Evolutionary conservation across 345 rosid genomes (phyloP).

Genomic region (Gossypium herbaceum): DNA sequence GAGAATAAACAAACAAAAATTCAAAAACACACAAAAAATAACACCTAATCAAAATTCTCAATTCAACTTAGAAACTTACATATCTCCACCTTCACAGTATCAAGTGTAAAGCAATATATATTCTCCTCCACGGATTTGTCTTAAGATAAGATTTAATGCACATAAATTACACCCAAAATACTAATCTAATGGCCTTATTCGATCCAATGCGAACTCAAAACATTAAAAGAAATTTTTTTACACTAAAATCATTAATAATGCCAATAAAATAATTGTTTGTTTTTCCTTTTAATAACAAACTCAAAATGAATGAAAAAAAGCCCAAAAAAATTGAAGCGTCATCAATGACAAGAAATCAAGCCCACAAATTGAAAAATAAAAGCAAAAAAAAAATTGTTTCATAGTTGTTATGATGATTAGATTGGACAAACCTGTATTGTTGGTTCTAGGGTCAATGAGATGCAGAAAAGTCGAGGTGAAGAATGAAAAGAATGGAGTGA

Average conservation of each 20-base stretch:
- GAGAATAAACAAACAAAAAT: too few relatives aligned
- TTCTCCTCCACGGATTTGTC: too few relatives aligned
- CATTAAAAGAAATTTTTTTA: background rate
- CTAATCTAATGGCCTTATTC: background rate
- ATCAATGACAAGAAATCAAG: background rate
- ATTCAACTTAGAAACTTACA: conserved; percentile 51
- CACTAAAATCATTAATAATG: background rate
- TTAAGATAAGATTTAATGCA: background rate
- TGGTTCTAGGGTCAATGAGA: background rate
- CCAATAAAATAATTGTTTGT: background rate
- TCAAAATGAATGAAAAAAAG: background rate
- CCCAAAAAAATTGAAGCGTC: background rate
- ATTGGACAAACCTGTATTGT: background rate
- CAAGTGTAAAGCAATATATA: conserved; percentile 21
- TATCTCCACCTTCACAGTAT: conserved; percentile 99
- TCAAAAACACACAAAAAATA: background rate
- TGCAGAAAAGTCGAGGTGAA: background rate
- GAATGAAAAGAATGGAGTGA: too few relatives aligned
- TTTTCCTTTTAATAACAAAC: background rate
- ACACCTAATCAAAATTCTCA: background rate
- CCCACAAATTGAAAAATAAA: background rate
- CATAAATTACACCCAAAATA: background rate
- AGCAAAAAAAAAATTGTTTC: too few relatives aligned
- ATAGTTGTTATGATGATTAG: background rate
- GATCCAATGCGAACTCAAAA: background rate